These are phyloP conservation scores for Wickerhamiella shivajii DNA, from an alignment of 805 yeast genomes.

Conservation along the genomic window DNA sequence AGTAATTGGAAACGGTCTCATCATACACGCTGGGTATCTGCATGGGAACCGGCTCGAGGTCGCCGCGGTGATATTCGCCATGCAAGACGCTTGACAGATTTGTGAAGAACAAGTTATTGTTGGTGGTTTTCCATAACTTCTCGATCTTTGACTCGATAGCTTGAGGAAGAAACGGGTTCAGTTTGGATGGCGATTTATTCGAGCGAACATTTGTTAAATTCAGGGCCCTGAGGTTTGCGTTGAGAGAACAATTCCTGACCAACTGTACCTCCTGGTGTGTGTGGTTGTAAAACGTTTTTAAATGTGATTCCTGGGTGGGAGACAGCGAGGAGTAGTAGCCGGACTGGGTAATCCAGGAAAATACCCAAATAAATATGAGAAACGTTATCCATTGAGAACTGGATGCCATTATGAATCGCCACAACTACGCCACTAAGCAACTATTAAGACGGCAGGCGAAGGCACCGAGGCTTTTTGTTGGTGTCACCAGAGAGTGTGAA, in stretches of 20 bases:
- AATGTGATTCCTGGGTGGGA: constrained; percentile 40
- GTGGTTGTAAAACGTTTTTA: constrained; percentile 11
- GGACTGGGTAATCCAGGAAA: too few species aligned
- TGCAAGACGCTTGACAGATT: constrained; percentile 9
- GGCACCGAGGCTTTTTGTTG: too few species aligned
- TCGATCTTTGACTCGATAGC: background rate
- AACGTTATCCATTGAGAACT: too few species aligned
- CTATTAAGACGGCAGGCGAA: too few species aligned
- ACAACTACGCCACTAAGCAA: too few species aligned
- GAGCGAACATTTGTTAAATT: constrained; percentile 7
- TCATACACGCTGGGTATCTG: background rate
- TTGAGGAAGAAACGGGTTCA: constrained; percentile 1
- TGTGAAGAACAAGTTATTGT: constrained; percentile 2
- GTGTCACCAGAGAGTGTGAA: too few species aligned
- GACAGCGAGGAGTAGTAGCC: too few species aligned
- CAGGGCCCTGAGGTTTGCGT: background rate
- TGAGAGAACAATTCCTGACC: background rate
- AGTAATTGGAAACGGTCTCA: constrained; percentile 5
- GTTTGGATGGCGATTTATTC: background rate
- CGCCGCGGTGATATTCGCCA: constrained; percentile 1
- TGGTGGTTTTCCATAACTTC: constrained; percentile 3
- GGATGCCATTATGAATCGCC: too few species aligned
- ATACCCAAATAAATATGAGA: too few species aligned
- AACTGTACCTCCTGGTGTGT: background rate
- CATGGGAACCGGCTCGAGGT: background rate